A percentile compares a stretch with the other conserved stretches of the same genome.
Evolutionary conservation across 352 stramenopile genomes (phyloP).

Genomic region (Phytophthora podocarpi): DNA sequence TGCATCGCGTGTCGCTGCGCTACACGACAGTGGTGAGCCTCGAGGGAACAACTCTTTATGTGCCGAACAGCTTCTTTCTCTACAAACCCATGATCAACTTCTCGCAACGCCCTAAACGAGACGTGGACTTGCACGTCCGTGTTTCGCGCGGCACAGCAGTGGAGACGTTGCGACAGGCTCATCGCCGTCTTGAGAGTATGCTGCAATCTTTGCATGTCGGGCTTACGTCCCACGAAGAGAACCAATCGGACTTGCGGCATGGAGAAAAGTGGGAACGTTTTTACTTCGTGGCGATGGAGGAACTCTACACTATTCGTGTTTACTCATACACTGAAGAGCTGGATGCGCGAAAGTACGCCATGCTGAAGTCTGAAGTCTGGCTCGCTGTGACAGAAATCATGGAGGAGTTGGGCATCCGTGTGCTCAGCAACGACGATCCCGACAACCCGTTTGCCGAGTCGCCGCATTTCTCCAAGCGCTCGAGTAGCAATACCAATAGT

Average conservation of each 20-base stretch:
- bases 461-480: constrained; percentile 36
- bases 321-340: constrained; percentile 90
- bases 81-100: constrained; percentile 92
- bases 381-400: constrained; percentile 90
- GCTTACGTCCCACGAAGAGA: constrained; percentile 88
- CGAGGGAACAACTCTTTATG: constrained; percentile 80
- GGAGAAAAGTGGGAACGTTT: constrained; percentile 86
- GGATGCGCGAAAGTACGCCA: constrained; percentile 85
- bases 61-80: constrained; percentile 90
- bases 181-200: constrained; percentile 75
- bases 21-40: constrained; percentile 87
- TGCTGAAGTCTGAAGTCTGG: constrained; percentile 91
- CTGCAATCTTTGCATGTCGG: constrained; percentile 84
- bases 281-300: constrained; percentile 89
- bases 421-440: constrained; percentile 46
- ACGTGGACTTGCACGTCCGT: constrained; percentile 76
- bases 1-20: constrained; percentile 82
- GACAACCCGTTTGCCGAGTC: constrained; percentile 51
- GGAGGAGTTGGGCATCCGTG: constrained; percentile 74
- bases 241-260: constrained; percentile 75
- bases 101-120: constrained; percentile 81
- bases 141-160: constrained; percentile 65
- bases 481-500: constrained; percentile 23
- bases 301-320: constrained; percentile 81
- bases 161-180: constrained; percentile 60